Conservation (phyloP, 1,284 basidiomycete species). For the Lignosus rhinocerotis region DNA sequence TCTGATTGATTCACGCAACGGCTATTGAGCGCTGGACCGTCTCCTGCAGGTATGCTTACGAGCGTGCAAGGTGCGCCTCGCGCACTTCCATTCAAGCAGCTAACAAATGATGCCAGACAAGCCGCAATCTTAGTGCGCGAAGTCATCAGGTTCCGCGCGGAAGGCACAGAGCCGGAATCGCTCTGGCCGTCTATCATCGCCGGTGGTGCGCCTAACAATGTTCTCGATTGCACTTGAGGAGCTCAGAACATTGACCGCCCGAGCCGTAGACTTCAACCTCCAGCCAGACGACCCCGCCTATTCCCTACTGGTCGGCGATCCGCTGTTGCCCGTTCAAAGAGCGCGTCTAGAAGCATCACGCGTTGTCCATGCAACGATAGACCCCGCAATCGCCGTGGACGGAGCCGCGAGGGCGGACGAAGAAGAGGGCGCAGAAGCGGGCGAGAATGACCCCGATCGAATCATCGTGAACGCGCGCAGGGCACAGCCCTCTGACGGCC, state of each 20-base stretch:
- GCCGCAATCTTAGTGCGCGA: conserved; percentile 70
- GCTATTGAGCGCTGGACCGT: conserved; percentile 1
- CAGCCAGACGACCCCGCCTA: conserved; percentile 86
- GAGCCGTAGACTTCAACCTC: conserved; percentile 85
- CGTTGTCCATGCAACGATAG: conserved; percentile 83
- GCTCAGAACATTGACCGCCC: neutral
- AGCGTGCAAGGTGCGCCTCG: conserved; percentile 69
- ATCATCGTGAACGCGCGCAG: conserved; percentile 78
- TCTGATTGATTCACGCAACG: conserved; percentile 2
- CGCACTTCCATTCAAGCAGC: neutral
- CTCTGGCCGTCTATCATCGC: conserved; percentile 81
- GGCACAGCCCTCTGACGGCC: conserved; percentile 65
- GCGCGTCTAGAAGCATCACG: conserved; percentile 62
- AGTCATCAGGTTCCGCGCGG: conserved; percentile 57
- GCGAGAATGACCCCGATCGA: conserved; percentile 63
- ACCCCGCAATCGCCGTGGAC: conserved; percentile 49
- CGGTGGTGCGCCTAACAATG: conserved; percentile 60
- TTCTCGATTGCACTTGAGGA: neutral
- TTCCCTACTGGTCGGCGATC: conserved; percentile 69
- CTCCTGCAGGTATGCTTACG: conserved; percentile 74
- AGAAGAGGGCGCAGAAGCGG: conserved; percentile 36
- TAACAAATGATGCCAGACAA: conserved; percentile 51
- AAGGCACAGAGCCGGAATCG: conserved; percentile 37
- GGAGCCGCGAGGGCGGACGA: conserved; percentile 38
- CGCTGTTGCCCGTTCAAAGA: conserved; percentile 55